These are phyloP conservation scores for Torulaspora globosa DNA, from an alignment of 1,139 yeast genomes.

Conservation along the genomic window DNA sequence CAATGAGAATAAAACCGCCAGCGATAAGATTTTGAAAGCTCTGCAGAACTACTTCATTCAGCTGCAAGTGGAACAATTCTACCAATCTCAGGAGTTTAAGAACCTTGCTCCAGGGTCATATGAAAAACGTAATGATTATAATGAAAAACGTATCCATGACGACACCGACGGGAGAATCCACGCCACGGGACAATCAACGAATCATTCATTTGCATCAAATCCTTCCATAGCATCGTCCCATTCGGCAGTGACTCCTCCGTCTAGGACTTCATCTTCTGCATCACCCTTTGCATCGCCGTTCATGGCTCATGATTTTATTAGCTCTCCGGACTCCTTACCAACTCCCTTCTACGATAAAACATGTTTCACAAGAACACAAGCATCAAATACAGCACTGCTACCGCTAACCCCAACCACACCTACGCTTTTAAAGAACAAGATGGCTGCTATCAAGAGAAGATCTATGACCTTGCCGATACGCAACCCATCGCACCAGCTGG, in stretches of 20 bases:
- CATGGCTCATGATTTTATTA: conserved; percentile 14
- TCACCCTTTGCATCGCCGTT: conserved; percentile 20
- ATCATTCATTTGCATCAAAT: conserved; percentile 11
- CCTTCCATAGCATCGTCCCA: conserved; percentile 15
- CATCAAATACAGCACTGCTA: conserved; percentile 10
- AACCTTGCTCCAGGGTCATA: conserved; percentile 11
- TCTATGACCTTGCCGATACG: conserved; percentile 9
- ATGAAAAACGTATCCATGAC: conserved; percentile 11
- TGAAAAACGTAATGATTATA: conserved; percentile 12
- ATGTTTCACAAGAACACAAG: conserved; percentile 8
- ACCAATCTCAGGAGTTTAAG: conserved; percentile 20
- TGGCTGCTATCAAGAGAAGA: conserved; percentile 12
- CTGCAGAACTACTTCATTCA: conserved; percentile 21
- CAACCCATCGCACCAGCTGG: not conserved
- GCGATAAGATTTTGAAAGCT: conserved; percentile 15
- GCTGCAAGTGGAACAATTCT: conserved; percentile 23
- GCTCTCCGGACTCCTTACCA: conserved; percentile 13
- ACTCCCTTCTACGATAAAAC: conserved; percentile 15
- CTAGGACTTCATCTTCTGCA: conserved; percentile 14
- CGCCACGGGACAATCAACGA: conserved; percentile 4
- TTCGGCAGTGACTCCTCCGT: conserved; percentile 13
- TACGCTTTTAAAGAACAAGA: conserved; percentile 20
- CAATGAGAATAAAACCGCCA: conserved; percentile 4
- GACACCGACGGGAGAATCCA: conserved; percentile 4
- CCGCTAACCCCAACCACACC: conserved; percentile 28